A percentile compares a stretch with the other conserved stretches of the same genome.
phyloP scores from a whole-genome alignment of 768 basidiomycete genomes.

The Mycena metata region DNA sequence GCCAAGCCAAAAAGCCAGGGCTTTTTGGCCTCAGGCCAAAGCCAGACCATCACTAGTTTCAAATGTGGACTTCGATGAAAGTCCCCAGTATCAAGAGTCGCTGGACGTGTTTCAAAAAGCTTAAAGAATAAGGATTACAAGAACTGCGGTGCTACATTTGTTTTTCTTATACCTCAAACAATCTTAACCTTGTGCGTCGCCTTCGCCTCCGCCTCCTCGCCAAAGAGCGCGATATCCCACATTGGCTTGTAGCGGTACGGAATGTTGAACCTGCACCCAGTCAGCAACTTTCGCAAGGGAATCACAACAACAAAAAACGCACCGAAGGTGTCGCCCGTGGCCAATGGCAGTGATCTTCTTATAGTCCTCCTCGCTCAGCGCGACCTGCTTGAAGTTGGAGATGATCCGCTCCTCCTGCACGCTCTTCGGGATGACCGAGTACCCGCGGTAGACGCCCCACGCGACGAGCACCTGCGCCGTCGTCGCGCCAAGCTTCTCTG shows the following conservation, averaged over 20 bases:
- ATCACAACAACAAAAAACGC: conserved; percentile 15
- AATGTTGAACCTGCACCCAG: conserved; percentile 67
- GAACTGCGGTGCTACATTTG: too few relatives aligned
- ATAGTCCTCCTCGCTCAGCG: conserved; percentile 76
- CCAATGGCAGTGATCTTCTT: conserved; percentile 69
- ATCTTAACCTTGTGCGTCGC: conserved; percentile 54
- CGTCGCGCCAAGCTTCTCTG: conserved; percentile 71
- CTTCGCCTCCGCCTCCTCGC: conserved; percentile 68
- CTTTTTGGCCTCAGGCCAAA: too few relatives aligned
- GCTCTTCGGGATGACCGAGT: conserved; percentile 88
- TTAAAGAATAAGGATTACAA: too few relatives aligned
- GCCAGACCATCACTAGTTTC: too few relatives aligned
- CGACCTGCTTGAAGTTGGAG: conserved; percentile 84
- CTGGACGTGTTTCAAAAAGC: too few relatives aligned
- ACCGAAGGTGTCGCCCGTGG: conserved; percentile 60
- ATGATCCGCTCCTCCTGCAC: conserved; percentile 78
- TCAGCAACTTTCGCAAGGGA: not conserved
- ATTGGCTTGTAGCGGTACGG: conserved; percentile 69
- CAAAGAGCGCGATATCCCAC: conserved; percentile 84
- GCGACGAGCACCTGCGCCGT: conserved; percentile 88
- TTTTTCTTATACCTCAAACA: conserved; percentile 15
- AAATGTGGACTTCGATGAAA: too few relatives aligned
- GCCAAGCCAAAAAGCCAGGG: too few relatives aligned
- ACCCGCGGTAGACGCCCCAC: conserved; percentile 82
- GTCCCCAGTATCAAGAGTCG: too few relatives aligned